A percentile compares a stretch with the other conserved stretches of the same genome.
These are phyloP conservation scores for Mycena venus DNA, from an alignment of 768 basidiomycete genomes.

Conservation along the genomic window DNA sequence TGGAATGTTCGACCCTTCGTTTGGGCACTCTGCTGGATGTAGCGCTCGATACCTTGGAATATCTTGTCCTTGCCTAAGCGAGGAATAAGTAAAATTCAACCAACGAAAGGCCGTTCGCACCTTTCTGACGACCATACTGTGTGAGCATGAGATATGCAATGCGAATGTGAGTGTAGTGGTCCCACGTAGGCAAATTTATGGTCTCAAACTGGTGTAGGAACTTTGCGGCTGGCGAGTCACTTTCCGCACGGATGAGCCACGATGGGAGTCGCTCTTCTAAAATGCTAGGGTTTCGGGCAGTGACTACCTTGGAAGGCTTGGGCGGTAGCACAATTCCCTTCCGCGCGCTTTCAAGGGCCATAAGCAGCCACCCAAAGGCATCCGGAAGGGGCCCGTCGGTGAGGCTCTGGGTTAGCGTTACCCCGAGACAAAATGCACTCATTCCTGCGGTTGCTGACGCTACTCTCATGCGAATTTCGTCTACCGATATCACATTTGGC, in stretches of 20 bases:
- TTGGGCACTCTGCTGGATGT: conserved; percentile 54
- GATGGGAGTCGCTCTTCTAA: conserved; percentile 45
- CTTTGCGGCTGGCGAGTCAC: conserved; percentile 44
- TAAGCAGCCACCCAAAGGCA: conserved; percentile 57
- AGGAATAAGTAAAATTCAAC: neutral
- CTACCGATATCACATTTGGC: conserved; percentile 62
- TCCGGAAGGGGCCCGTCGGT: conserved; percentile 48
- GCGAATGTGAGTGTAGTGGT: conserved; percentile 64
- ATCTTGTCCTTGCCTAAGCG: conserved; percentile 57
- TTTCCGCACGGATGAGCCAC: conserved; percentile 52
- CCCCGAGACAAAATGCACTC: conserved; percentile 44
- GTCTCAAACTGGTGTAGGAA: conserved; percentile 53
- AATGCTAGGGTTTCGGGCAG: conserved; percentile 60
- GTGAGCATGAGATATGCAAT: conserved; percentile 57
- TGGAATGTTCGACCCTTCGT: conserved; percentile 59
- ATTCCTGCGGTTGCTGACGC: conserved; percentile 45
- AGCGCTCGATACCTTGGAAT: conserved; percentile 56
- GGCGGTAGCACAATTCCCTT: conserved; percentile 32
- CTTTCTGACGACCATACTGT: conserved; percentile 58
- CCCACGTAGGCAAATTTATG: conserved; percentile 56
- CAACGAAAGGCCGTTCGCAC: conserved; percentile 37
- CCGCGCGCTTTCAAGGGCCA: conserved; percentile 45
- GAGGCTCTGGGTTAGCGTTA: conserved; percentile 34
- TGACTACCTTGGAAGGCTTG: conserved; percentile 60
- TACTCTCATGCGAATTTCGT: conserved; percentile 58